These are phyloP conservation scores for Geotrichum klebahnii DNA, from an alignment of 1,139 yeast species.

Conservation along the genomic window DNA sequence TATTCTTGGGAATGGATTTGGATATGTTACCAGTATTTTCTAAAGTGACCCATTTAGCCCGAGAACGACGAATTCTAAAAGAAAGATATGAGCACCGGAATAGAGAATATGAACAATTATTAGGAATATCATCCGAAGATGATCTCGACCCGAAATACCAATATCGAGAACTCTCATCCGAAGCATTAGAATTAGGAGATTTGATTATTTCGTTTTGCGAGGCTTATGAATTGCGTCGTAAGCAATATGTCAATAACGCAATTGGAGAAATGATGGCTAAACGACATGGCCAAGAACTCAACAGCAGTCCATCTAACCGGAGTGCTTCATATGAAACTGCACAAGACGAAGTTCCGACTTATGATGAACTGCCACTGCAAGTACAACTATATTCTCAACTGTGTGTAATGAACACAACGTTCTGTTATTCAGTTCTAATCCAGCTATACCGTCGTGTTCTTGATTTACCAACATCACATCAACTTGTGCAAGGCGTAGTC, in stretches of 20 bases:
- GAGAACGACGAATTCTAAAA: constrained; percentile 30
- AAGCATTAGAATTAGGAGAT: constrained; percentile 31
- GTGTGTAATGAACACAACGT: constrained; percentile 49
- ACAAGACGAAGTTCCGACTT: background rate
- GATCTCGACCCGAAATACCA: constrained; percentile 1
- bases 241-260: constrained; percentile 23
- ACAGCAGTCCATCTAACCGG: no score
- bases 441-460: constrained; percentile 52
- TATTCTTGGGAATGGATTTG: constrained; percentile 52
- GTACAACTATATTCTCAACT: constrained; percentile 41
- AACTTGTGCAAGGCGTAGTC: constrained; percentile 47
- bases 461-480: constrained; percentile 44
- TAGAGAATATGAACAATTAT: background rate
- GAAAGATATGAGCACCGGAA: background rate
- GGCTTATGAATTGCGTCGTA: constrained; percentile 23
- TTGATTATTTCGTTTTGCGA: constrained; percentile 29
- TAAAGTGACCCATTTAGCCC: constrained; percentile 46
- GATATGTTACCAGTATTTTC: constrained; percentile 49
- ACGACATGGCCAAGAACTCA: background rate
- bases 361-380: constrained; percentile 14
- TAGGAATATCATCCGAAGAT: background rate
- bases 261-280: constrained; percentile 8
- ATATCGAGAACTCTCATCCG: constrained; percentile 26
- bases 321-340: no score
- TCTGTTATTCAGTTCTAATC: constrained; percentile 50